Conservation (phyloP, 331 rosid genomes). For the Dryas integrifolia region DNA sequence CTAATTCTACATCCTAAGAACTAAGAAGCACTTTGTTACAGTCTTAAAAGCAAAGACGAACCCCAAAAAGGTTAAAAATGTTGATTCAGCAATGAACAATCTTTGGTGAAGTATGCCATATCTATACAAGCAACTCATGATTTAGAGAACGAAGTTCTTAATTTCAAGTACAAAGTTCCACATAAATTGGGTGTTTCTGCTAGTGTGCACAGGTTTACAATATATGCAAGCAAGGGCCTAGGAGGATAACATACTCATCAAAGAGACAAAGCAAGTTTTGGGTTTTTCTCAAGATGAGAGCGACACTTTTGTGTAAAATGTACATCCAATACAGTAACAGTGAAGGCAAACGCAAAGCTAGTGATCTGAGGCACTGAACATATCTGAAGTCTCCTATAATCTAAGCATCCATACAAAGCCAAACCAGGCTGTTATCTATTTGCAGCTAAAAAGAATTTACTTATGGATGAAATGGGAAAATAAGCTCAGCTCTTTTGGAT, state of each 20-base stretch:
- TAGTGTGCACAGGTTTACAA: background rate
- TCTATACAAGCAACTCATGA: background rate
- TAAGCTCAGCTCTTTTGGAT: constrained; percentile 2
- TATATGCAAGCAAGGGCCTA: background rate
- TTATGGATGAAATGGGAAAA: background rate
- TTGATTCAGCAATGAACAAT: background rate
- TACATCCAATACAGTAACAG: background rate
- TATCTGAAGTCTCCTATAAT: background rate
- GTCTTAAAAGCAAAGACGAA: background rate
- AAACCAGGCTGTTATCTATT: background rate
- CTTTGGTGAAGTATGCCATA: background rate
- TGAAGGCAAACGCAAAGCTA: background rate
- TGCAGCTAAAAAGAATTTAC: background rate
- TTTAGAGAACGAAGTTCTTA: background rate
- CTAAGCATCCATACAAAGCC: background rate
- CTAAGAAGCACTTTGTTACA: background rate
- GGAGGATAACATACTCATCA: background rate
- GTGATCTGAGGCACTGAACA: background rate
- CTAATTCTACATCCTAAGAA: background rate
- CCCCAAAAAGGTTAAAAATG: background rate
- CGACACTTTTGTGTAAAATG: background rate
- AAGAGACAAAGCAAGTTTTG: background rate
- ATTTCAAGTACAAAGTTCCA: background rate
- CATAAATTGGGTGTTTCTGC: background rate
- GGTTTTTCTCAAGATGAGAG: constrained; percentile 3